A percentile compares a stretch with the other conserved stretches of the same genome.
phyloP scores from a whole-genome alignment of 441 rosid species.

The Croton laevigatus region DNA sequence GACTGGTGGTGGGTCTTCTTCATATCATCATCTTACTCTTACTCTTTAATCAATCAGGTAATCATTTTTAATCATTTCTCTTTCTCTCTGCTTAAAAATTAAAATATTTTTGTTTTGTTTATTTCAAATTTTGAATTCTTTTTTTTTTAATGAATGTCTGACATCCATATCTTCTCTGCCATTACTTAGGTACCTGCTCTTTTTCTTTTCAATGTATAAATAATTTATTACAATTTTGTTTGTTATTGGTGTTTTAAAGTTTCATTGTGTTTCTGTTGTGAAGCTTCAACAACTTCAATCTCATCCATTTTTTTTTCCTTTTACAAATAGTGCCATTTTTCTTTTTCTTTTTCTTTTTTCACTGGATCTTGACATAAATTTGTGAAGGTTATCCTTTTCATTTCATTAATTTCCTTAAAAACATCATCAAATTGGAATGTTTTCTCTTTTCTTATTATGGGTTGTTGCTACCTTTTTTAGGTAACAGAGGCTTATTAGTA shows the following conservation, averaged over 20 bases:
- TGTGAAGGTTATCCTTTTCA: slow-evolving; percentile 16
- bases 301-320: background rate
- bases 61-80: slow-evolving; percentile 40
- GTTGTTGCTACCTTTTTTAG: slow-evolving; percentile 11
- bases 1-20: slow-evolving; percentile 50
- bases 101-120: background rate
- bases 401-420: slow-evolving; percentile 19
- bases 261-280: slow-evolving; percentile 4
- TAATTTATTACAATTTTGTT: background rate
- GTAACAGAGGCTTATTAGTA: slow-evolving; percentile 6
- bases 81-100: slow-evolving; percentile 11
- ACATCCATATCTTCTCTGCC: slow-evolving; percentile 23
- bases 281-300: background rate
- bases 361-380: slow-evolving; percentile 30
- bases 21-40: slow-evolving; percentile 31
- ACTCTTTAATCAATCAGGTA: slow-evolving; percentile 71
- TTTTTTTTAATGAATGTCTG: slow-evolving; percentile 14
- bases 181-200: slow-evolving; percentile 21
- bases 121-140: slow-evolving; percentile 16
- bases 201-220: slow-evolving; percentile 4
- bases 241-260: slow-evolving; percentile 5
- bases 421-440: slow-evolving; percentile 27
- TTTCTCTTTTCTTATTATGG: slow-evolving; percentile 12
- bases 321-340: slow-evolving; percentile 7
- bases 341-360: slow-evolving; percentile 6